phyloP scores from a whole-genome alignment of 129 eudicot genomes.

The Saposhnikovia divaricata region DNA sequence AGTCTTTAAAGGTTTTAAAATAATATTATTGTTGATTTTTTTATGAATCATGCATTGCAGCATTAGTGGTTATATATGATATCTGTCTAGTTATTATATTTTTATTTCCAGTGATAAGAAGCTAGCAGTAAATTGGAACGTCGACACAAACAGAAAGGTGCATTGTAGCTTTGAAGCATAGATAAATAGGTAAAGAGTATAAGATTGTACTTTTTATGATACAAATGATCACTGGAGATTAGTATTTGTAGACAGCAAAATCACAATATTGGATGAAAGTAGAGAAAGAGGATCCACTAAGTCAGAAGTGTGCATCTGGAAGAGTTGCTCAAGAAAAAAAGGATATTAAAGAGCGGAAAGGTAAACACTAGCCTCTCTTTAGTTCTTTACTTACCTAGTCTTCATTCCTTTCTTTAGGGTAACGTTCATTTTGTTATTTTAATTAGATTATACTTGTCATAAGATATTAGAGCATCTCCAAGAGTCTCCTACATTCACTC shows the following conservation, averaged over 20 bases:
- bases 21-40: not conserved
- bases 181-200: not conserved
- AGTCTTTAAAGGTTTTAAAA: not conserved
- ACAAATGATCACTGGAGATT: not conserved
- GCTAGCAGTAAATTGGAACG: not conserved
- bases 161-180: not conserved
- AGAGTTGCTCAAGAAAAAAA: not conserved
- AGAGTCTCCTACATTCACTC: no score
- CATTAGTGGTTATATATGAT: not conserved
- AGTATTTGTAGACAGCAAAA: not conserved
- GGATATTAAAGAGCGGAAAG: slow-evolving; percentile 2
- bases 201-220: not conserved
- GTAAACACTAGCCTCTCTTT: not conserved
- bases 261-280: not conserved
- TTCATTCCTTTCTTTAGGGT: not conserved
- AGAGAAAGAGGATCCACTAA: not conserved
- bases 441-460: not conserved
- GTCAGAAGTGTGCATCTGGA: slow-evolving; percentile 2
- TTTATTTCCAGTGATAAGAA: not conserved
- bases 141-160: not conserved
- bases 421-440: not conserved
- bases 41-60: not conserved
- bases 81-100: not conserved
- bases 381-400: not conserved
- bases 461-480: not conserved